A percentile compares a stretch with the other conserved stretches of the same genome.
phyloP scores from a whole-genome alignment of 2,329 filamentous ascomycete species.

The Cladosporium velox region DNA sequence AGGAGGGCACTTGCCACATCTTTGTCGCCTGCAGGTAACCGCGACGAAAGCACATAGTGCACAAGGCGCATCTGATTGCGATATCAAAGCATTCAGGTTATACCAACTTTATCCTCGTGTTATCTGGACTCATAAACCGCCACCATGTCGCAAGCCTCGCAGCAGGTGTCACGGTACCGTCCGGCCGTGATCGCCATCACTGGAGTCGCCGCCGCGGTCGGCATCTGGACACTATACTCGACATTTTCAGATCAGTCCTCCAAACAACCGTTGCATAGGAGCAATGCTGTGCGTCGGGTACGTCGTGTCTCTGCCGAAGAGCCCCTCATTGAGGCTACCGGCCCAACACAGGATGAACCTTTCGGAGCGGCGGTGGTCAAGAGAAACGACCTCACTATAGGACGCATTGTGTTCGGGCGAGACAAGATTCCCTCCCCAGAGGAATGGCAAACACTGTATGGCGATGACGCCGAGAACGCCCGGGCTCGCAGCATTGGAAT shows the following conservation, averaged over 20 bases:
- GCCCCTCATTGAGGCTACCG: neutral
- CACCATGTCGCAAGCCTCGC: slow-evolving; percentile 16
- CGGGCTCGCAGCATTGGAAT: neutral
- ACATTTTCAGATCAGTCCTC: slow-evolving; percentile 37
- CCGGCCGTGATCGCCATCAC: slow-evolving; percentile 60
- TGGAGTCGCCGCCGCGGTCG: slow-evolving; percentile 57
- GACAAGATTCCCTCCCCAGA: slow-evolving; percentile 9
- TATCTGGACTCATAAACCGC: neutral
- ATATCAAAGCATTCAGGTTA: neutral
- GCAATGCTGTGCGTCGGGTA: slow-evolving; percentile 65
- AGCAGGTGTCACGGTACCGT: slow-evolving; percentile 38
- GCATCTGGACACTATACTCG: slow-evolving; percentile 61
- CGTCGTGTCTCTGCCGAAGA: neutral
- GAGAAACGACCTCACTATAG: neutral
- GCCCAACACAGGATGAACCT: slow-evolving; percentile 22
- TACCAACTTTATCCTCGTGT: neutral
- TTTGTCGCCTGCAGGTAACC: neutral
- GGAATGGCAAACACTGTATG: slow-evolving; percentile 11
- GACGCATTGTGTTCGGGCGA: slow-evolving; percentile 9
- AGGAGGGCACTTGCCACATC: slow-evolving; percentile 1
- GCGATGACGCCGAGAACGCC: neutral
- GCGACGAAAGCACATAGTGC: neutral
- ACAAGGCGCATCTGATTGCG: neutral
- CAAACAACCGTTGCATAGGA: slow-evolving; percentile 56
- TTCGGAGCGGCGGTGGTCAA: slow-evolving; percentile 4